These are phyloP conservation scores for Halenospora varia DNA, from an alignment of 495 filamentous ascomycete species.

Conservation along the genomic window DNA sequence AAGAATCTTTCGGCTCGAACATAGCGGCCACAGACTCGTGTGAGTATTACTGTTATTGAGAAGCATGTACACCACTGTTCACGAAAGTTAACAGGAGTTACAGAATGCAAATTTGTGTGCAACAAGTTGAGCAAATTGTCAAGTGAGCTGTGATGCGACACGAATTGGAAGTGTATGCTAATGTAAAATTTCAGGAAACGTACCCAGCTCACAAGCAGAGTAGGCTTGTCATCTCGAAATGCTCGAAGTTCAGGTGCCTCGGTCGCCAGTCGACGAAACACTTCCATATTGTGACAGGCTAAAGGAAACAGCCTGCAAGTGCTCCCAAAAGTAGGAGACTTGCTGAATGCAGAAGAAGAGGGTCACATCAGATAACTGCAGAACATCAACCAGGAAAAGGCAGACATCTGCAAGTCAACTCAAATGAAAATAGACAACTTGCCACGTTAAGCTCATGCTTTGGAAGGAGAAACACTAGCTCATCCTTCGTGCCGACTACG, in stretches of 20 bases:
- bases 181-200: not conserved
- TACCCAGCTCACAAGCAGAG: slow-evolving; percentile 77
- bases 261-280: slow-evolving; percentile 14
- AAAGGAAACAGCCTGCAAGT: not conserved
- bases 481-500: not conserved
- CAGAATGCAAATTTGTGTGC: too few species aligned
- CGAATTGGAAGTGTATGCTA: not conserved
- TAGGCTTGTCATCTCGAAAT: slow-evolving; percentile 61
- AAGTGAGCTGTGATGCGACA: too few species aligned
- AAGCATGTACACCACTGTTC: slow-evolving; percentile 73
- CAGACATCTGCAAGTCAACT: too few species aligned
- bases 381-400: too few species aligned
- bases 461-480: not conserved
- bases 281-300: slow-evolving; percentile 14
- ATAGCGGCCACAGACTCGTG: slow-evolving; percentile 74
- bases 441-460: too few species aligned
- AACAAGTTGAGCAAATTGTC: too few species aligned
- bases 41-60: slow-evolving; percentile 72
- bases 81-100: too few species aligned
- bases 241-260: slow-evolving; percentile 7
- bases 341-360: not conserved
- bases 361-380: not conserved
- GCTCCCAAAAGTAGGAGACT: not conserved
- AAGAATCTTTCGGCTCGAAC: slow-evolving; percentile 78
- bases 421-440: too few species aligned